Evolutionary conservation across 352 stramenopile genomes (phyloP).

Genomic region (Phytophthora hybrid): DNA sequence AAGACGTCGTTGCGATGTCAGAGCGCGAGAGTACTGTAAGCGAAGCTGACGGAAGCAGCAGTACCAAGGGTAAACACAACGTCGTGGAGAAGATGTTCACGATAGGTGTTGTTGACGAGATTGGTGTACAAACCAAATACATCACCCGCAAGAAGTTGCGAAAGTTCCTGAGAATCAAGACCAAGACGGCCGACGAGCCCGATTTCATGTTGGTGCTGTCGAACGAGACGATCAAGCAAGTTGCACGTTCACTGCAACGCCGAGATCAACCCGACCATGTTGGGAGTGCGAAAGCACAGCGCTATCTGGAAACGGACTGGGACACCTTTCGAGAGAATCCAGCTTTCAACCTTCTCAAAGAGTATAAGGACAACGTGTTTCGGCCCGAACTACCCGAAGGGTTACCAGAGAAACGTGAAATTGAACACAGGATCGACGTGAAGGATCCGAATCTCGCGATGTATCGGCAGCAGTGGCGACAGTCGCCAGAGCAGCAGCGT

Average conservation of each 20-base stretch:
- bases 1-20: background rate
- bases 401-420: constrained; percentile 12
- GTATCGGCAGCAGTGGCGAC: constrained; percentile 21
- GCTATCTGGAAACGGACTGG: constrained; percentile 24
- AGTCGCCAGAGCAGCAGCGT: constrained; percentile 27
- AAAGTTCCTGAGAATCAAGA: constrained; percentile 24
- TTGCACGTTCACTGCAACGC: constrained; percentile 3
- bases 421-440: constrained; percentile 16
- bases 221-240: constrained; percentile 18
- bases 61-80: background rate
- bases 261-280: constrained; percentile 1
- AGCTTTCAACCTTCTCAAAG: constrained; percentile 1
- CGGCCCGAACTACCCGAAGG: constrained; percentile 14
- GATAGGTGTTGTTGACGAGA: constrained; percentile 7
- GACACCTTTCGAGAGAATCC: constrained; percentile 4
- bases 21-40: background rate
- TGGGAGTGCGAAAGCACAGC: constrained; percentile 19
- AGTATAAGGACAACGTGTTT: constrained; percentile 16
- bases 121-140: constrained; percentile 6
- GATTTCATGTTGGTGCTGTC: constrained; percentile 29
- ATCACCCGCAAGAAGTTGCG: constrained; percentile 16
- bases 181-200: constrained; percentile 9
- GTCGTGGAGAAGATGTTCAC: constrained; percentile 22
- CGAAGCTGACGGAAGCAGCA: background rate
- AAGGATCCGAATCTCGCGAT: constrained; percentile 8